These are phyloP conservation scores for Zygosaccharomyces kombuchaensis DNA, from an alignment of 805 yeast genomes.

Conservation along the genomic window DNA sequence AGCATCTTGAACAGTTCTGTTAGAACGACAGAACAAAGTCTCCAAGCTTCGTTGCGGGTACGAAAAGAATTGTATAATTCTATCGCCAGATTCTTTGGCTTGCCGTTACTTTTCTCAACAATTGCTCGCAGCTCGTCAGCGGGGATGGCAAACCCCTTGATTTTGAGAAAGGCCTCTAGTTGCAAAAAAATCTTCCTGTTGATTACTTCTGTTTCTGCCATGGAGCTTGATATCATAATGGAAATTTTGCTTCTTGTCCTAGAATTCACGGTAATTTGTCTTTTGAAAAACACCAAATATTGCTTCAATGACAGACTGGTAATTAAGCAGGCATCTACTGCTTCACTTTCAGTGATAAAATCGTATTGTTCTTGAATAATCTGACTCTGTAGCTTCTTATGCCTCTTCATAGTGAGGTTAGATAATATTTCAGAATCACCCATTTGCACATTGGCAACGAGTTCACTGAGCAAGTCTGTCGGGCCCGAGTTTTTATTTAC, in stretches of 20 bases:
- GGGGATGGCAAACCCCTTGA: conserved; percentile 46
- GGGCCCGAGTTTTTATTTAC: conserved; percentile 31
- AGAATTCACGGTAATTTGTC: conserved; percentile 38
- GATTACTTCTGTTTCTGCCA: conserved; percentile 37
- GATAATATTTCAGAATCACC: conserved; percentile 28
- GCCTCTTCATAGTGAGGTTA: conserved; percentile 36
- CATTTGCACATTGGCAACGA: conserved; percentile 36
- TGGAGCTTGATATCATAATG: conserved; percentile 39
- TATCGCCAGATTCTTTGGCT: conserved; percentile 37
- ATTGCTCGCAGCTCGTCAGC: conserved; percentile 38
- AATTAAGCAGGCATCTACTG: conserved; percentile 35
- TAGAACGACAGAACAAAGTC: conserved; percentile 33
- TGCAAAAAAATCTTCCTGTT: conserved; percentile 38
- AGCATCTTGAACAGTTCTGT: conserved; percentile 35
- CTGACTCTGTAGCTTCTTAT: conserved; percentile 47
- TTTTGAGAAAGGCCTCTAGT: conserved; percentile 41
- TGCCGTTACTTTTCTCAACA: conserved; percentile 38
- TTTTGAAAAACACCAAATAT: conserved; percentile 37
- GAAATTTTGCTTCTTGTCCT: conserved; percentile 39
- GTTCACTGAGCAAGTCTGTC: conserved; percentile 34
- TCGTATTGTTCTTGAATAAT: conserved; percentile 42
- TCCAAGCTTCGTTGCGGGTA: conserved; percentile 40
- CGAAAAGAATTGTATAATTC: conserved; percentile 42
- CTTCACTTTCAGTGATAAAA: conserved; percentile 35
- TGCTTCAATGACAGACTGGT: conserved; percentile 31